Conservation (phyloP, 169 alveolate genomes). For the Eimeria acervulina region DNA sequence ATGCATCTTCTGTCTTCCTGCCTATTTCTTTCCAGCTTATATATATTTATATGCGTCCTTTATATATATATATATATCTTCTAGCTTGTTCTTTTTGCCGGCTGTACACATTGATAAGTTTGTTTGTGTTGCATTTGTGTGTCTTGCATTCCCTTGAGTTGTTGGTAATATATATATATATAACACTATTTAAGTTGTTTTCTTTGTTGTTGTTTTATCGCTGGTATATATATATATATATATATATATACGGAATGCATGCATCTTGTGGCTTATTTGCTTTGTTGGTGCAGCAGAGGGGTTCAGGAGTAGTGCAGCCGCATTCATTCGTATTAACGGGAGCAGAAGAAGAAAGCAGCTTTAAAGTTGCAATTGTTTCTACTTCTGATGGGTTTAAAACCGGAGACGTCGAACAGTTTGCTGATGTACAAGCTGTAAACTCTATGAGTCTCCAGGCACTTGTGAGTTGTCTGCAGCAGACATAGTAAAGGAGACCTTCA, state of each 20-base stretch:
- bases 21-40: background rate
- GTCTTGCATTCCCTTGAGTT: no score
- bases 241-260: background rate
- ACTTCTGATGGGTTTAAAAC: background rate
- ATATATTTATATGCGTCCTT: background rate
- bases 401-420: background rate
- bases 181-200: background rate
- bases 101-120: no score
- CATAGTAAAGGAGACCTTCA: no score
- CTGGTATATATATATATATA: background rate
- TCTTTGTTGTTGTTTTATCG: no score
- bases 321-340: constrained; percentile 2
- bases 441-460: background rate
- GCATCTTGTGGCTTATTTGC: background rate
- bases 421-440: background rate
- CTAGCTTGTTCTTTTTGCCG: no score
- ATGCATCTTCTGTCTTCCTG: no score
- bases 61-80: background rate
- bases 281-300: background rate
- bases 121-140: no score
- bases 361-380: background rate
- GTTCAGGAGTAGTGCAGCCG: constrained; percentile 15
- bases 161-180: constrained; percentile 45
- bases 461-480: no score
- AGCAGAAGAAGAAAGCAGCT: background rate